A percentile compares a stretch with the other conserved stretches of the same genome.
These are phyloP conservation scores for Colletotrichum lupini DNA, from an alignment of 2,329 filamentous ascomycete species.

Conservation along the genomic window DNA sequence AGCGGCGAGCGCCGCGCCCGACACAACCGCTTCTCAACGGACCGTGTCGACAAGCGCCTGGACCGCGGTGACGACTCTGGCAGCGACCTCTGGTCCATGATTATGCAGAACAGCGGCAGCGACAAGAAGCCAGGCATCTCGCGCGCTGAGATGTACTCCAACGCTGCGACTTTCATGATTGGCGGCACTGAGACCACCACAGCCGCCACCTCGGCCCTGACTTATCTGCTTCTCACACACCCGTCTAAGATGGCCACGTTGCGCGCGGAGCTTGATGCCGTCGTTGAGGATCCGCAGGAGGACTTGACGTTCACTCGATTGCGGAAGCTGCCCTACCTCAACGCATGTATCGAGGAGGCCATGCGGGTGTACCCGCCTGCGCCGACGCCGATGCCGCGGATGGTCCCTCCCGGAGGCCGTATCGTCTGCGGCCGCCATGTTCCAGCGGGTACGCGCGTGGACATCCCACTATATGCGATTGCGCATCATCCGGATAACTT, in stretches of 20 bases:
- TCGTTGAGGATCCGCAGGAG: conserved; percentile 33
- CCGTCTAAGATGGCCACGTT: conserved; percentile 45
- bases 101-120: conserved; percentile 23
- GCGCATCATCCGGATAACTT: conserved; percentile 48
- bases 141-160: conserved; percentile 35
- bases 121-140: conserved; percentile 15
- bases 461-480: conserved; percentile 31
- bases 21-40: conserved; percentile 31
- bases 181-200: conserved; percentile 60
- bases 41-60: conserved; percentile 33
- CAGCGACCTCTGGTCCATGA: conserved; percentile 30
- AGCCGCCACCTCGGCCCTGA: conserved; percentile 52
- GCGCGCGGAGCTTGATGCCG: conserved; percentile 47
- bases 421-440: conserved; percentile 44
- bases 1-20: conserved; percentile 18
- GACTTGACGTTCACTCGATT: conserved; percentile 50
- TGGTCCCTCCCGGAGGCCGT: conserved; percentile 47
- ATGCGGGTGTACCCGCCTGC: conserved; percentile 49
- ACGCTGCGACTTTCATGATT: conserved; percentile 41
- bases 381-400: conserved; percentile 40
- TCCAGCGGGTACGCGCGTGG: conserved; percentile 40
- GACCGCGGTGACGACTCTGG: conserved; percentile 23
- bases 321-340: conserved; percentile 49
- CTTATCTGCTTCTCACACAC: conserved; percentile 51
- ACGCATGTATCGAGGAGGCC: conserved; percentile 54